Percentiles rank a stretch among this genome's conserved stretches.
These are phyloP conservation scores for Gonium pectorale DNA, from an alignment of 139 green algal species.

Conservation along the genomic window DNA sequence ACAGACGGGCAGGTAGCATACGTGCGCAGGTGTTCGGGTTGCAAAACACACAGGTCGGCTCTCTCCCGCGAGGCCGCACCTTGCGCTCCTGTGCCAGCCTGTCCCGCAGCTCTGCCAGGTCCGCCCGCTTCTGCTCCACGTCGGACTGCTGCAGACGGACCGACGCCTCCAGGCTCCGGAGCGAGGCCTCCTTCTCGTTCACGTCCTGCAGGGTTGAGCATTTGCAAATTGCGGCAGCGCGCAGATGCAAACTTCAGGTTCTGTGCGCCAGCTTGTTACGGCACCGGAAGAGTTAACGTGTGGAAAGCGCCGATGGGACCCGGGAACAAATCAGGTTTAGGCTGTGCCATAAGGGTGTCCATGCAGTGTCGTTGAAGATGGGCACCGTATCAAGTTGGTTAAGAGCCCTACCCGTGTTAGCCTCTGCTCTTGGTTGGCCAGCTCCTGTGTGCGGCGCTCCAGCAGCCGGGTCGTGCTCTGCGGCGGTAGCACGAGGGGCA, in stretches of 20 bases:
- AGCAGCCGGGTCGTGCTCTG: conserved; percentile 1
- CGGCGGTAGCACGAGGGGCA: too few relatives aligned
- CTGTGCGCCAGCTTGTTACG: too few relatives aligned
- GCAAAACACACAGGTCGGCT: not conserved
- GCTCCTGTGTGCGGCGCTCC: conserved; percentile 19
- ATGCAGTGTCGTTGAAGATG: not conserved
- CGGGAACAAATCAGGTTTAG: too few relatives aligned
- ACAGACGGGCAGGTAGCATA: too few relatives aligned
- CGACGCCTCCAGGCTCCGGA: conserved; percentile 17
- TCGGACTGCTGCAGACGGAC: conserved; percentile 39
- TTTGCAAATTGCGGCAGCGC: too few relatives aligned
- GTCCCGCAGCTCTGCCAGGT: conserved; percentile 34
- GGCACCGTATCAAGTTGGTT: not conserved
- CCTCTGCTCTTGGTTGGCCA: not conserved
- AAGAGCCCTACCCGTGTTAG: not conserved
- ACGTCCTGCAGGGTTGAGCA: conserved; percentile 7
- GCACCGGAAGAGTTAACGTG: too few relatives aligned
- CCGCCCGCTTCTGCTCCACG: conserved; percentile 26
- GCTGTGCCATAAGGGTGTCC: too few relatives aligned
- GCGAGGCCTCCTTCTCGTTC: conserved; percentile 36
- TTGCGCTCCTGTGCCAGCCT: conserved; percentile 17
- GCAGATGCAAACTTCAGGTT: too few relatives aligned
- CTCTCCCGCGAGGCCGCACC: not conserved
- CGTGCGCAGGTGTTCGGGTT: too few relatives aligned
- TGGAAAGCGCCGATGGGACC: too few relatives aligned